A percentile compares a stretch with the other conserved stretches of the same genome.
Evolutionary conservation across 2,329 filamentous ascomycete species (phyloP).

Genomic region (Stagonosporopsis tanaceti): DNA sequence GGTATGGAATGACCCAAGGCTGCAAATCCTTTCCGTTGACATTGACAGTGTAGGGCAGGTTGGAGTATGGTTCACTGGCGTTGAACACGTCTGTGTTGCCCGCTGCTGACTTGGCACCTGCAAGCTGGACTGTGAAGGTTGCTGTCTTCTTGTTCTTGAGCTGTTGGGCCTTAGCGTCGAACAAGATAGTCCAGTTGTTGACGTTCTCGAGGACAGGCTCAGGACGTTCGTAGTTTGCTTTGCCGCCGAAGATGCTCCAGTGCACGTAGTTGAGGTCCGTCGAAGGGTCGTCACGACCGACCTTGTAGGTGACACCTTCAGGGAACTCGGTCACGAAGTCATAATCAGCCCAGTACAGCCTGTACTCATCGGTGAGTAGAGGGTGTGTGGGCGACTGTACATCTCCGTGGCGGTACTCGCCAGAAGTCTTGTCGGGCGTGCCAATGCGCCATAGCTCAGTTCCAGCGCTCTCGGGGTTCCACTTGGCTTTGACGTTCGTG

Average conservation of each 20-base stretch:
- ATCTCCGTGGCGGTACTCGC: conserved; percentile 67
- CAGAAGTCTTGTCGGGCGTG: conserved; percentile 66
- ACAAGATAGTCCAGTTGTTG: conserved; percentile 28
- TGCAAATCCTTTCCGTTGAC: conserved; percentile 57
- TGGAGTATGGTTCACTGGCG: conserved; percentile 60
- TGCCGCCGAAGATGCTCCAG: conserved; percentile 69
- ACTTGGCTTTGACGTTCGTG: conserved; percentile 49
- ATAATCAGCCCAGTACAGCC: conserved; percentile 67
- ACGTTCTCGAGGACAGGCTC: conserved; percentile 53
- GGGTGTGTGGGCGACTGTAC: conserved; percentile 59
- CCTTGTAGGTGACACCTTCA: conserved; percentile 63
- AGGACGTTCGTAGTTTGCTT: conserved; percentile 57
- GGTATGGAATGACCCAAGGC: conserved; percentile 66
- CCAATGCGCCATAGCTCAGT: conserved; percentile 69
- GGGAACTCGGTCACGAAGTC: conserved; percentile 68
- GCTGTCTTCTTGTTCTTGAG: conserved; percentile 54
- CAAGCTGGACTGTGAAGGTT: conserved; percentile 69
- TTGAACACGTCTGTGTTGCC: conserved; percentile 69
- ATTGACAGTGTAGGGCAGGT: conserved; percentile 61
- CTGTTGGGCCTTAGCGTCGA: conserved; percentile 37
- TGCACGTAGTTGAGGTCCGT: conserved; percentile 69
- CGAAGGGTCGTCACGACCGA: conserved; percentile 60
- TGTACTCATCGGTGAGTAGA: conserved; percentile 63
- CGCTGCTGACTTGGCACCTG: conserved; percentile 67
- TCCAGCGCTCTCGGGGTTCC: conserved; percentile 64